These are phyloP conservation scores for Macrolepiota dolichaula DNA, from an alignment of 768 basidiomycete genomes.

Conservation along the genomic window DNA sequence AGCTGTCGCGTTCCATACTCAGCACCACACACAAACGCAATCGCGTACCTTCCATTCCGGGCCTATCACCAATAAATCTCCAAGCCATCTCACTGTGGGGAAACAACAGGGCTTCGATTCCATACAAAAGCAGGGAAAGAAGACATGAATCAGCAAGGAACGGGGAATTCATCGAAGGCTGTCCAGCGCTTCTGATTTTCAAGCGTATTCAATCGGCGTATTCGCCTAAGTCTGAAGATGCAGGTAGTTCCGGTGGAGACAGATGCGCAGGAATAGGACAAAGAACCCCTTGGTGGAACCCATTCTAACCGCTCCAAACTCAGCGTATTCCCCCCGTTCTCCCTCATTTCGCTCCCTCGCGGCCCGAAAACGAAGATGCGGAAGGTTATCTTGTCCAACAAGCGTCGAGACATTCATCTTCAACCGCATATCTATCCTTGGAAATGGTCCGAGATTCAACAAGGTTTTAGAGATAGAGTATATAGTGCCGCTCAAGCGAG, in stretches of 20 bases:
- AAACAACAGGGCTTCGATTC: not conserved
- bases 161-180: conserved; percentile 7
- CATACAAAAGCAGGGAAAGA: not conserved
- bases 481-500: not conserved
- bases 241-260: not conserved
- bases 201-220: conserved; percentile 5
- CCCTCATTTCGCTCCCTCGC: not conserved
- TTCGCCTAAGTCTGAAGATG: not conserved
- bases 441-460: not conserved
- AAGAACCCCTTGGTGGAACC: not conserved
- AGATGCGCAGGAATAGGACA: not conserved
- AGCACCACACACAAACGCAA: not conserved
- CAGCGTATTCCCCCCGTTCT: not conserved
- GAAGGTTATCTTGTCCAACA: not conserved
- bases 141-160: conserved; percentile 7
- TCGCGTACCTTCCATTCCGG: not conserved
- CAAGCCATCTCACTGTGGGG: not conserved
- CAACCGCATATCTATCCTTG: not conserved
- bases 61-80: not conserved
- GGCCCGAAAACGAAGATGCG: not conserved
- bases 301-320: not conserved
- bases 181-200: conserved; percentile 12
- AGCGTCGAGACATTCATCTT: not conserved
- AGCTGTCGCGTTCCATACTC: not conserved
- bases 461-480: not conserved